Percentiles rank a stretch among this genome's conserved stretches.
Evolutionary conservation across 257 asterid genomes (phyloP).

Genomic region (Plantago elongata): DNA sequence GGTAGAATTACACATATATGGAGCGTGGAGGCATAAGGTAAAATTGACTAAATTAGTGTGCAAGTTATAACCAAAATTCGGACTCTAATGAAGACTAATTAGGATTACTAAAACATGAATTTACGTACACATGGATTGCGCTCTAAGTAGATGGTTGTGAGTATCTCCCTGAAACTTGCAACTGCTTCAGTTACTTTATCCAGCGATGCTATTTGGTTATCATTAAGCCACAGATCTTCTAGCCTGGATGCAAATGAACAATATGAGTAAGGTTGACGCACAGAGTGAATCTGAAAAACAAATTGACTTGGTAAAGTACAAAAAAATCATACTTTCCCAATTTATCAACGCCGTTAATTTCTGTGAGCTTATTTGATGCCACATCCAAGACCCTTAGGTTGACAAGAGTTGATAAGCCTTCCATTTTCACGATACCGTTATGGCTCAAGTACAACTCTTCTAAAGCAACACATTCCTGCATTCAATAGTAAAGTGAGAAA

Average conservation of each 20-base stretch:
- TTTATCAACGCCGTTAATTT: conserved; percentile 54
- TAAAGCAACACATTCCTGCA: conserved; percentile 79
- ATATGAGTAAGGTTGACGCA: conserved; percentile 15
- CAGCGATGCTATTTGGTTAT: conserved; percentile 67
- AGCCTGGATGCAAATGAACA: conserved; percentile 42
- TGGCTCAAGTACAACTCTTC: conserved; percentile 97
- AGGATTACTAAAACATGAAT: conserved; percentile 3
- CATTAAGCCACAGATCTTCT: conserved; percentile 97
- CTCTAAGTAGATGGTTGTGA: conserved; percentile 92
- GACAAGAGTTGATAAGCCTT: conserved; percentile 72
- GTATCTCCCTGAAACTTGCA: conserved; percentile 57
- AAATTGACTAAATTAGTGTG: no score
- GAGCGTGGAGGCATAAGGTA: no score
- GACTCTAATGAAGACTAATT: background rate
- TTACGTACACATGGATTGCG: conserved; percentile 89
- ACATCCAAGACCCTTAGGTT: conserved; percentile 91
- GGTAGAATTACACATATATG: no score
- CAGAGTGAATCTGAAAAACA: background rate
- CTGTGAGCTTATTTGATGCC: conserved; percentile 81
- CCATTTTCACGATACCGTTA: conserved; percentile 87
- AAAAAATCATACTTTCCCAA: conserved; percentile 45
- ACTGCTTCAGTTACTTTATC: conserved; percentile 69
- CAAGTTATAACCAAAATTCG: no score
- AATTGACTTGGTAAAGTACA: conserved; percentile 10
- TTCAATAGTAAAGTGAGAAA: conserved; percentile 15